These are phyloP conservation scores for Anthracocystis panici-leucophaei DNA, from an alignment of 1,284 basidiomycete species.

Conservation along the genomic window DNA sequence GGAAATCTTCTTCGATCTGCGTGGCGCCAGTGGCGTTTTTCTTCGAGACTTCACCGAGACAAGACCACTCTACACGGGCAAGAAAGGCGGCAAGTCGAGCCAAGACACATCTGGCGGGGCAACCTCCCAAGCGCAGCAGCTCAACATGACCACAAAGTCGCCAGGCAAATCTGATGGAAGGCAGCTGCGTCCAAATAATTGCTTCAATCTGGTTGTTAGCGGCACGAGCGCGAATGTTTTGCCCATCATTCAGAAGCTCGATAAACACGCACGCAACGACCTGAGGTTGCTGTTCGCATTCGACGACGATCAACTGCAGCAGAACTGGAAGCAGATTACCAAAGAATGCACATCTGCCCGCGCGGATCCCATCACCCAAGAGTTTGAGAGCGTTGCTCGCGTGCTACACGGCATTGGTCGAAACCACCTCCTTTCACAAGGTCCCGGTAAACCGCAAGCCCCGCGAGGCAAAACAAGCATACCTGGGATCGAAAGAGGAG, in stretches of 20 bases:
- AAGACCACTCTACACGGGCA: not conserved
- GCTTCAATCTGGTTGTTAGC: not conserved
- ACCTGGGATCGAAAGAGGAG: too few relatives aligned
- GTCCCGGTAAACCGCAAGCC: not conserved
- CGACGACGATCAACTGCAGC: not conserved
- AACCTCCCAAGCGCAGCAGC: not conserved
- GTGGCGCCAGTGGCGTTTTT: not conserved
- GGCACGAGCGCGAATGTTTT: not conserved
- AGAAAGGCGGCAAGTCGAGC: not conserved
- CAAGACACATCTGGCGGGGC: too few relatives aligned
- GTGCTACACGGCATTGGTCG: not conserved
- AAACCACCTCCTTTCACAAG: slow-evolving; percentile 1
- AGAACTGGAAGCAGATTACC: not conserved
- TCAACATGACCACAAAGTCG: not conserved
- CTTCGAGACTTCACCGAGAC: not conserved
- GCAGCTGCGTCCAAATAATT: not conserved
- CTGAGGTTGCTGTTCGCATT: slow-evolving; percentile 1
- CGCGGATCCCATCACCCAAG: not conserved
- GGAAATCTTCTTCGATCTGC: not conserved
- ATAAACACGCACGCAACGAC: not conserved
- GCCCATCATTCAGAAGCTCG: not conserved
- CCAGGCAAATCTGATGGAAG: not conserved
- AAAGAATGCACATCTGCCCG: not conserved
- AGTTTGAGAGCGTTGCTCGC: not conserved
- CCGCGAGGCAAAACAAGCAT: slow-evolving; percentile 1